Evolutionary conservation across 1,284 basidiomycete genomes (phyloP).

Genomic region (Anthracocystis panici-leucophaei): DNA sequence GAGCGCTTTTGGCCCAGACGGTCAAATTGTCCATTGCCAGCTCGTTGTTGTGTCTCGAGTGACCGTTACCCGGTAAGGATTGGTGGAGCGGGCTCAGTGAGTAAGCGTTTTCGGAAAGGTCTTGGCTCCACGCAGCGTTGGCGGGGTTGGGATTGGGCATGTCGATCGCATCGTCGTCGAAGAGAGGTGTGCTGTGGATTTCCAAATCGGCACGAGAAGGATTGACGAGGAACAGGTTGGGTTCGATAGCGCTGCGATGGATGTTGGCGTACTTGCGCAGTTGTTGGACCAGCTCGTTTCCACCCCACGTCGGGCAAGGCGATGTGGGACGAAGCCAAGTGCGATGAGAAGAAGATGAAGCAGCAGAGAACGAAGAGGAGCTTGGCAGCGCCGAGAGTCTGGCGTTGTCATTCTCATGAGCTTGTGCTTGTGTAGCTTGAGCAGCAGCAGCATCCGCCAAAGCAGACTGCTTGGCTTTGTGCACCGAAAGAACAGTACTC

Average conservation of each 20-base stretch:
- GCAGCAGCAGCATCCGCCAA: slow-evolving; percentile 21
- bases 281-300: slow-evolving; percentile 74
- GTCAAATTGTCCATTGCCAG: slow-evolving; percentile 56
- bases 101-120: slow-evolving; percentile 51
- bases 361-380: slow-evolving; percentile 11
- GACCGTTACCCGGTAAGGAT: slow-evolving; percentile 28
- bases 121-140: slow-evolving; percentile 30
- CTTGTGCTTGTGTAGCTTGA: slow-evolving; percentile 20
- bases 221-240: slow-evolving; percentile 88
- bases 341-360: slow-evolving; percentile 12
- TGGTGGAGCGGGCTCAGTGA: slow-evolving; percentile 45
- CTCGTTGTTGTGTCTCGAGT: slow-evolving; percentile 25
- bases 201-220: slow-evolving; percentile 90
- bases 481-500: slow-evolving; percentile 53
- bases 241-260: slow-evolving; percentile 81
- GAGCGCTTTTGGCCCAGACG: slow-evolving; percentile 61
- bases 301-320: slow-evolving; percentile 70
- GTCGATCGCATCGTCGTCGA: slow-evolving; percentile 70
- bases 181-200: slow-evolving; percentile 74
- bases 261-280: slow-evolving; percentile 76
- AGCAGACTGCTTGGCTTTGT: slow-evolving; percentile 28
- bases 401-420: slow-evolving; percentile 48
- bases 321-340: slow-evolving; percentile 27
- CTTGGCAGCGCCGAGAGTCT: slow-evolving; percentile 5
- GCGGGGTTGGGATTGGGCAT: slow-evolving; percentile 19